phyloP scores from a whole-genome alignment of 345 rosid genomes.

The Rhizophora apiculata region DNA sequence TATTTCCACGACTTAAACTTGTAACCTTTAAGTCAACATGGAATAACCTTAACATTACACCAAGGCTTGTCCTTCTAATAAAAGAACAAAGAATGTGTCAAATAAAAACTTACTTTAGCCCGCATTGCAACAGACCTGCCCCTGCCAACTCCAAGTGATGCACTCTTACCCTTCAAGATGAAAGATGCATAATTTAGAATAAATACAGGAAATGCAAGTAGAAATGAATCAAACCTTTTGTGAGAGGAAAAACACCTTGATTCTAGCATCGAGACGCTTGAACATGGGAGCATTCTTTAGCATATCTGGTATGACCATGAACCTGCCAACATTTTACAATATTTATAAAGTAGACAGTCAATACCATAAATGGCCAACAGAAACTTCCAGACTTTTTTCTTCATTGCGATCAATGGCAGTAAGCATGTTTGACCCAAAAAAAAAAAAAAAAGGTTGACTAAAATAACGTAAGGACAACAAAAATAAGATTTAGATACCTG shows the following conservation, averaged over 20 bases:
- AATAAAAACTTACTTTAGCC: slow-evolving; percentile 59
- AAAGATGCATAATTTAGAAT: slow-evolving; percentile 7
- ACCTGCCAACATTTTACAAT: slow-evolving; percentile 47
- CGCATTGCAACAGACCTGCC: slow-evolving; percentile 92
- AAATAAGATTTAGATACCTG: slow-evolving; percentile 44
- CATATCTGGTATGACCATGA: slow-evolving; percentile 99
- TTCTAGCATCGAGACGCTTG: slow-evolving; percentile 80
- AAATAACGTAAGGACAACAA: background rate
- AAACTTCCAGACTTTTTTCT: background rate
- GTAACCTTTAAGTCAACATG: no score
- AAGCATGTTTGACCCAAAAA: background rate
- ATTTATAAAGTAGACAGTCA: background rate
- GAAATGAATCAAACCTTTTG: slow-evolving; percentile 4
- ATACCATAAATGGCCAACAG: background rate
- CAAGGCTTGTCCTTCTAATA: no score
- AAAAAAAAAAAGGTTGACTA: background rate
- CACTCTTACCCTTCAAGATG: slow-evolving; percentile 74
- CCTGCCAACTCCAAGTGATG: slow-evolving; percentile 86
- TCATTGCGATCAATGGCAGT: background rate
- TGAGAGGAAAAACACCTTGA: slow-evolving; percentile 49
- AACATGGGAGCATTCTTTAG: slow-evolving; percentile 97
- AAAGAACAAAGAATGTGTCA: background rate
- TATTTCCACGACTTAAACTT: no score
- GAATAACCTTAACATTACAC: no score
- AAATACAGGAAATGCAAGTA: background rate